Evolutionary conservation across 345 rosid genomes (phyloP).

Genomic region (Populus davidiana): DNA sequence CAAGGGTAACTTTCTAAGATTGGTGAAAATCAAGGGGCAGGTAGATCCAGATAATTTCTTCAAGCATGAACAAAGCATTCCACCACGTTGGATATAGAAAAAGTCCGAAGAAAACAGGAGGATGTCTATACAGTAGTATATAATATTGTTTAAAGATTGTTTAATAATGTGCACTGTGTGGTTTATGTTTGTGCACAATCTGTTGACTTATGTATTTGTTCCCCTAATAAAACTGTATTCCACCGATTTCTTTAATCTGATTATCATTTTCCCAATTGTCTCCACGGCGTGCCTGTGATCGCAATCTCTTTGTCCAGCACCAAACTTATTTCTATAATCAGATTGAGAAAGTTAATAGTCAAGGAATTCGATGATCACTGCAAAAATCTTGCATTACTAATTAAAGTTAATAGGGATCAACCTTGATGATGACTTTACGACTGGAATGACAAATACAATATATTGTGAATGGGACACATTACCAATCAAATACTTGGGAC

Average conservation of each 20-base stretch:
- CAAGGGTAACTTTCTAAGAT: slow-evolving; percentile 1
- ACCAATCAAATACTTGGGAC: no score
- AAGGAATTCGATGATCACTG: no score
- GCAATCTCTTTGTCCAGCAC: no score
- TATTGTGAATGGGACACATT: no score
- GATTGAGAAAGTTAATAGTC: no score
- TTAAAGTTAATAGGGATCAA: no score
- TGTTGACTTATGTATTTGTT: background rate
- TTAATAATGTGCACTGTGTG: background rate
- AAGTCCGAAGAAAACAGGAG: background rate
- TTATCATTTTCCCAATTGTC: no score
- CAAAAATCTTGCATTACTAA: no score
- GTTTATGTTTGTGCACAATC: background rate
- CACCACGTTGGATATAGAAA: background rate
- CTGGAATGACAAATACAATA: no score
- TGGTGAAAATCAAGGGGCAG: background rate
- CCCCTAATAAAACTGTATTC: background rate
- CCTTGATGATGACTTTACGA: no score
- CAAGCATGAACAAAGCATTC: background rate
- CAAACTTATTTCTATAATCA: no score
- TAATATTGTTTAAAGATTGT: background rate
- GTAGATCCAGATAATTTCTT: background rate
- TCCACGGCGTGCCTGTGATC: no score
- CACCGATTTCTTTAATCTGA: background rate
- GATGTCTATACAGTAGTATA: background rate